These are phyloP conservation scores for Salicornia ramosissima DNA, from an alignment of 148 eudicot genomes.

Conservation along the genomic window DNA sequence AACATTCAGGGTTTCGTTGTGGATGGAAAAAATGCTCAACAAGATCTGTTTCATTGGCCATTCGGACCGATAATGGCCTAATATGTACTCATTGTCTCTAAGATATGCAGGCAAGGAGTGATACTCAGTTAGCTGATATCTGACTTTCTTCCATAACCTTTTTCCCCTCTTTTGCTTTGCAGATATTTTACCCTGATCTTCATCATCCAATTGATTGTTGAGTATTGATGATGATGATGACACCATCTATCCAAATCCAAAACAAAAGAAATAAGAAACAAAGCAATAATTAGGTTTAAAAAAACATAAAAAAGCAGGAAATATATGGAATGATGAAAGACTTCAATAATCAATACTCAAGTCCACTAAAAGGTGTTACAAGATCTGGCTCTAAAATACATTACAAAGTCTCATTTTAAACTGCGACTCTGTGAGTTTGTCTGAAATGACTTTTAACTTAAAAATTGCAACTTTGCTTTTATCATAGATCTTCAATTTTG, in stretches of 20 bases:
- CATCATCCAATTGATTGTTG: constrained; percentile 22
- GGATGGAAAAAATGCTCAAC: constrained; percentile 43
- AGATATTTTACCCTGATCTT: constrained; percentile 22
- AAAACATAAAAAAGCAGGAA: background rate
- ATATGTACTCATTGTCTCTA: constrained; percentile 48
- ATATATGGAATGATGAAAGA: background rate
- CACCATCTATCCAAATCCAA: constrained; percentile 21
- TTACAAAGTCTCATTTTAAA: no score
- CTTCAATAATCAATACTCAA: background rate
- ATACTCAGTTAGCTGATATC: constrained; percentile 39
- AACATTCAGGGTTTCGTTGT: constrained; percentile 53
- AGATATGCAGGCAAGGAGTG: constrained; percentile 46
- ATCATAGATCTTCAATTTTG: no score
- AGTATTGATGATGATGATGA: constrained; percentile 21
- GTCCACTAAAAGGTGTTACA: background rate
- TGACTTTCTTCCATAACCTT: constrained; percentile 31
- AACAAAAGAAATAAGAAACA: background rate
- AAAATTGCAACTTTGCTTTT: no score
- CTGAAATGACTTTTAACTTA: no score
- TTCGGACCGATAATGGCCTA: constrained; percentile 44
- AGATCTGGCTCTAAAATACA: background rate
- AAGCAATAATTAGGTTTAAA: background rate
- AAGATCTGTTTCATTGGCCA: constrained; percentile 48
- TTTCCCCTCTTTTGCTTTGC: constrained; percentile 21
- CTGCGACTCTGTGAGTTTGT: no score